A percentile compares a stretch with the other conserved stretches of the same genome.
Conservation (phyloP, 306 rosid species). For the Cicer chorassanicum region DNA sequence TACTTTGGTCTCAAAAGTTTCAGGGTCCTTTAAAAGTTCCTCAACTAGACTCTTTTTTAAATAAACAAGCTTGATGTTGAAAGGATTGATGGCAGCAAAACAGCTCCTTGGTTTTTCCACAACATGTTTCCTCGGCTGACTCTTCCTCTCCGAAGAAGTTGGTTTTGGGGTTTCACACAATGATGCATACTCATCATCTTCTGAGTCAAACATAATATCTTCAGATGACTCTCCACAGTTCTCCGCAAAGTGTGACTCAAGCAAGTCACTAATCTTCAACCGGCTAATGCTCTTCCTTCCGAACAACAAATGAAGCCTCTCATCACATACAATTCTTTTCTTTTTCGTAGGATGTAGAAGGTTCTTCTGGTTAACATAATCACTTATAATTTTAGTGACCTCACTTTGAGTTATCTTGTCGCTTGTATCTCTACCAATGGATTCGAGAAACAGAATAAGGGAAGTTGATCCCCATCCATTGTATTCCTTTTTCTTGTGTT, state of each 20-base stretch:
- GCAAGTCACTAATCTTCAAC: conserved; percentile 61
- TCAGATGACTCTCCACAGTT: conserved; percentile 51
- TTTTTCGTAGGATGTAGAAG: conserved; percentile 63
- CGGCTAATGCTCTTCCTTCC: conserved; percentile 71
- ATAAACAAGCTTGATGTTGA: conserved; percentile 73
- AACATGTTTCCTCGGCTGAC: conserved; percentile 41
- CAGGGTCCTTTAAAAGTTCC: conserved; percentile 61
- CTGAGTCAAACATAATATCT: conserved; percentile 48
- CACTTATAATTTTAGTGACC: conserved; percentile 57
- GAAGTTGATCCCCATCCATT: conserved; percentile 78
- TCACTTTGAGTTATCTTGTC: conserved; percentile 59
- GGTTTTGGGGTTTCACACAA: conserved; percentile 40
- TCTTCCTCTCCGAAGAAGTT: conserved; percentile 40
- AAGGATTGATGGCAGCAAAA: conserved; percentile 70
- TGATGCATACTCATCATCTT: conserved; percentile 47
- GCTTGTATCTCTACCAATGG: conserved; percentile 65
- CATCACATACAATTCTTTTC: conserved; percentile 73
- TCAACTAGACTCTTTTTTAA: conserved; percentile 67
- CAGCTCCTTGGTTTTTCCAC: conserved; percentile 57
- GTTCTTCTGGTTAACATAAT: conserved; percentile 54
- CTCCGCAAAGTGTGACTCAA: conserved; percentile 69
- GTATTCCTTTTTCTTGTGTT: conserved; percentile 58
- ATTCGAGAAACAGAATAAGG: conserved; percentile 64
- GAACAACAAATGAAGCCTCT: conserved; percentile 61
- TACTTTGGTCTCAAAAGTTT: conserved; percentile 65